phyloP scores from a whole-genome alignment of 2,329 filamentous ascomycete species.

The Eutypa lata region DNA sequence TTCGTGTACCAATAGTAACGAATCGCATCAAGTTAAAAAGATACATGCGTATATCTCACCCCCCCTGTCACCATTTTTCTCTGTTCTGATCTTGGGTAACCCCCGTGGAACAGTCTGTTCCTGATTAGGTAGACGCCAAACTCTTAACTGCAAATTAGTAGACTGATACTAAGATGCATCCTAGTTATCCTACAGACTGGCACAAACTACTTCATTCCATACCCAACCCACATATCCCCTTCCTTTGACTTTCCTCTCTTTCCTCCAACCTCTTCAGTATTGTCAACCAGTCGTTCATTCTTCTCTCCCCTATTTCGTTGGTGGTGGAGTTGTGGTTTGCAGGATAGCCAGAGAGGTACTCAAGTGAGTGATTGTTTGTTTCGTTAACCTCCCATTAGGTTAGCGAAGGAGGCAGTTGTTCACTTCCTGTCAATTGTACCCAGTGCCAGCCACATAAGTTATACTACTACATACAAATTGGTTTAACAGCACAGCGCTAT shows the following conservation, averaged over 20 bases:
- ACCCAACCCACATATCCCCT: neutral
- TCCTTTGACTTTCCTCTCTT: slow-evolving; percentile 19
- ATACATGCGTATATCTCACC: no score
- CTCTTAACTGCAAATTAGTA: neutral
- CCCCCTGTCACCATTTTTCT: neutral
- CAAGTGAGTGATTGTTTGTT: slow-evolving; percentile 5
- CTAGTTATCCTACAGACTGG: neutral
- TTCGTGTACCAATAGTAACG: slow-evolving; percentile 1
- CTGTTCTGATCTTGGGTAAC: neutral
- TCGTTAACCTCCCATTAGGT: neutral
- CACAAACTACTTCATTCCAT: neutral
- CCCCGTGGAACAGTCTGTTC: neutral
- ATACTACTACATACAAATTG: no score
- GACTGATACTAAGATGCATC: neutral
- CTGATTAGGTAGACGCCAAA: neutral
- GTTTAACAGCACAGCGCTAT: no score
- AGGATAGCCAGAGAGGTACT: slow-evolving; percentile 5
- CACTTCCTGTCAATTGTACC: neutral
- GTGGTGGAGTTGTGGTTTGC: slow-evolving; percentile 13
- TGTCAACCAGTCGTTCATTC: slow-evolving; percentile 25
- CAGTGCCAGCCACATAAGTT: no score
- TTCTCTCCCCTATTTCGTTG: slow-evolving; percentile 15
- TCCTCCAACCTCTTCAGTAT: slow-evolving; percentile 27
- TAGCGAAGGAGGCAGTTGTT: neutral
- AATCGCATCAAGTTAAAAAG: neutral